A percentile compares a stretch with the other conserved stretches of the same genome.
Evolutionary conservation across 306 rosid species (phyloP).

Genomic region (Prunus persica): Prunus_persica_NCBIv2 NC_034012.1:7372001-7372500

Average conservation of each 20-base stretch:
- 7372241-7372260: not conserved
- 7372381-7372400: not conserved
- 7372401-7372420: not conserved
- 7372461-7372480: constrained; percentile 92
- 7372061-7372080: constrained; percentile 19
- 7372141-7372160: not conserved
- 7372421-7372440: not conserved
- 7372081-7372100: not conserved
- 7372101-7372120: not conserved
- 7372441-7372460: constrained; percentile 4
- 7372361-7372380: constrained; percentile 46
- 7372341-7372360: constrained; percentile 68
- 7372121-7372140: not conserved
- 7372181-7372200: not conserved
- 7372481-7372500: constrained; percentile 80
- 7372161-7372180: constrained; percentile 7
- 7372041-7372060: constrained; percentile 87
- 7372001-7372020: constrained; percentile 99
- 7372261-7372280: constrained; percentile 25
- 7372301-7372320: too few relatives aligned
- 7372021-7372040: constrained; percentile 98
- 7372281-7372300: too few relatives aligned
- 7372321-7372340: too few relatives aligned
- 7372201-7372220: not conserved
- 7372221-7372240: not conserved